Conservation (phyloP, 2,329 filamentous ascomycete genomes). For the Ceratocystis lukuohia region DNA sequence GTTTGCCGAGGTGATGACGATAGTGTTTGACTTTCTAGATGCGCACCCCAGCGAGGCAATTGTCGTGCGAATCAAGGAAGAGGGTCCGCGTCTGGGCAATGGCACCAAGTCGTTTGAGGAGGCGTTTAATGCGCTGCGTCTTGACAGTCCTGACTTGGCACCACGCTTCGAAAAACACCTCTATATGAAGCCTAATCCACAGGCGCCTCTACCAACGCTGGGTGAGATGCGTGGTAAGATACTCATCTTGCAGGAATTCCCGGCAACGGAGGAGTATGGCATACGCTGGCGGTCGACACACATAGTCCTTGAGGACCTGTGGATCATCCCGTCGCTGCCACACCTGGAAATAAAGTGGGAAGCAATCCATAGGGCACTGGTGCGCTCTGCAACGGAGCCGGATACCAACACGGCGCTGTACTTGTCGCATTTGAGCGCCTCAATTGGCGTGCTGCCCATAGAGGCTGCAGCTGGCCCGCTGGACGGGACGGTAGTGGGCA, state of each 20-base stretch:
- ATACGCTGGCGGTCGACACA: conserved; percentile 33
- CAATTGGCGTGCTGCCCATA: conserved; percentile 36
- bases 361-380: conserved; percentile 31
- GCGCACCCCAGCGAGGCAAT: conserved; percentile 34
- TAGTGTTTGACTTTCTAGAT: conserved; percentile 35
- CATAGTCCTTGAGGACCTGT: conserved; percentile 36
- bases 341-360: conserved; percentile 36
- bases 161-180: conserved; percentile 29
- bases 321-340: conserved; percentile 32
- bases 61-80: conserved; percentile 39
- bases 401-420: conserved; percentile 32
- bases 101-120: conserved; percentile 33
- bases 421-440: conserved; percentile 36
- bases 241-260: conserved; percentile 37
- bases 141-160: conserved; percentile 26
- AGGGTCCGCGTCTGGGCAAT: conserved; percentile 27
- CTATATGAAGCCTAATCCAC: conserved; percentile 25
- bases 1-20: conserved; percentile 31
- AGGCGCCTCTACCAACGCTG: conserved; percentile 31
- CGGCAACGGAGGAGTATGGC: conserved; percentile 29
- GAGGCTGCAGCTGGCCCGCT: conserved; percentile 36
- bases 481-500: conserved; percentile 32
- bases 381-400: conserved; percentile 26
- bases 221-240: conserved; percentile 34
- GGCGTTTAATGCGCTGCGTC: conserved; percentile 32